Evolutionary conservation across 1,139 yeast genomes (phyloP), one percentile per base, ranked within the genome.

Genomic region (Suhomyces atakaporum): DNA sequence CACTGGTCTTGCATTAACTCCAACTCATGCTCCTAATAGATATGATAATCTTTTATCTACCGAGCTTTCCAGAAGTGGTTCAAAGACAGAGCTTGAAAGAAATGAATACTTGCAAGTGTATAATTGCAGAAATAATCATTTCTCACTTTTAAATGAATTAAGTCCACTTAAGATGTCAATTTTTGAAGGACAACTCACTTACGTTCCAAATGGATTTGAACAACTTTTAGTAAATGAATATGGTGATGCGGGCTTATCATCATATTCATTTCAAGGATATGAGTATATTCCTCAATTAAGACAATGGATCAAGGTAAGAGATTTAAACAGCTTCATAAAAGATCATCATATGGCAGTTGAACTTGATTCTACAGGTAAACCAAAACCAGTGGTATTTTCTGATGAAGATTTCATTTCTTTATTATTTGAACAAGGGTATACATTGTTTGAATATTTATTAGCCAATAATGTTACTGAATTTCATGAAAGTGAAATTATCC

Each of bases 171-270:
- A 44, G 31, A 45, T 66, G 25, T 46, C 69, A 1, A 38, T 53
- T 23, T 53, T 54, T 21, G 73, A 69, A 44, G 71, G 72, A 1
- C 61, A 60, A 39, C 54, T 54, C 13, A 57, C 62, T 1, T 65
- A 63, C 40, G 43, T 66, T 23, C 73, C 73, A 2, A 38, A 51
- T 16, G 51, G 59, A 27, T 66, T 58, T 43, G 53, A 50, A 22
- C 51, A 44, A 12, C 27, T 61, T 5, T 48, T 70, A 23, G 41
- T 43, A 8, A 51, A 51, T 29, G 74, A 69, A 40, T 70, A 69
- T 42, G 46, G 51, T 4, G 46, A 45, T 4, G 46, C 43, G 2
- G 58, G 65, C 2, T 42, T 44, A 21, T 35, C 36, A 2, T 12
- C 34, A 2, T 30, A 43, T 34, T 33, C 28, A 10, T 53, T 33